Percentiles rank a stretch among this genome's conserved stretches.
Conservation (phyloP, 768 basidiomycete species). For the Hericium erinaceus region DNA sequence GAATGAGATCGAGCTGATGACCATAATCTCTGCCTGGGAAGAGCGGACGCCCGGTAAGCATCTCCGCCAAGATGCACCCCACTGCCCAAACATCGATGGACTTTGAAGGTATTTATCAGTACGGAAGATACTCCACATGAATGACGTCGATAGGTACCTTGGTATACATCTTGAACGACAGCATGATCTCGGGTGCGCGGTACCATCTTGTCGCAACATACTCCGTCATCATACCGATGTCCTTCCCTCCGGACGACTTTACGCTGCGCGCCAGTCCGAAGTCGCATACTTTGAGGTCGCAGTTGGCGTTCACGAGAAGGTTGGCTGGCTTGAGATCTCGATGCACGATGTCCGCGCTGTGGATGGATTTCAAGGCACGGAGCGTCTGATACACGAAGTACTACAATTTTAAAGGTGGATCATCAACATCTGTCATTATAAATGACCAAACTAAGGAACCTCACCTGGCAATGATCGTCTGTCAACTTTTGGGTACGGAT, state of each 20-base stretch:
- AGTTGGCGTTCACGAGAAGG: conserved; percentile 80
- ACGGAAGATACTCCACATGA: background rate
- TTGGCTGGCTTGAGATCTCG: conserved; percentile 83
- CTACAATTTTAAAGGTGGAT: conserved; percentile 24
- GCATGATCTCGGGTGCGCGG: conserved; percentile 90
- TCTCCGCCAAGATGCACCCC: conserved; percentile 72
- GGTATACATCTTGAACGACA: conserved; percentile 85
- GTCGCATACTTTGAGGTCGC: conserved; percentile 84
- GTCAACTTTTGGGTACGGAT: conserved; percentile 85
- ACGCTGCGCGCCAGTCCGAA: conserved; percentile 75
- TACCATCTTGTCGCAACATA: conserved; percentile 94
- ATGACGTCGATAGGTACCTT: conserved; percentile 32
- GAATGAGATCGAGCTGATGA: conserved; percentile 80
- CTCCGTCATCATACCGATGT: conserved; percentile 66
- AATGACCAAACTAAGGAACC: background rate
- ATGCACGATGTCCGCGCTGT: conserved; percentile 76
- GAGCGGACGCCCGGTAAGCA: conserved; percentile 70
- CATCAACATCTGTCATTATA: background rate
- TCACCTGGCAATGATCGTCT: conserved; percentile 81
- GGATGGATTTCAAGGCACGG: conserved; percentile 81
- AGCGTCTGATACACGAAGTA: conserved; percentile 83
- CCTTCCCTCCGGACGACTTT: conserved; percentile 50
- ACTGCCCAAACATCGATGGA: conserved; percentile 73
- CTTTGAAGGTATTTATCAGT: conserved; percentile 18
- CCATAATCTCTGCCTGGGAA: conserved; percentile 87